Conservation (phyloP, 257 asterid species). For the Petrea volubilis region DNA sequence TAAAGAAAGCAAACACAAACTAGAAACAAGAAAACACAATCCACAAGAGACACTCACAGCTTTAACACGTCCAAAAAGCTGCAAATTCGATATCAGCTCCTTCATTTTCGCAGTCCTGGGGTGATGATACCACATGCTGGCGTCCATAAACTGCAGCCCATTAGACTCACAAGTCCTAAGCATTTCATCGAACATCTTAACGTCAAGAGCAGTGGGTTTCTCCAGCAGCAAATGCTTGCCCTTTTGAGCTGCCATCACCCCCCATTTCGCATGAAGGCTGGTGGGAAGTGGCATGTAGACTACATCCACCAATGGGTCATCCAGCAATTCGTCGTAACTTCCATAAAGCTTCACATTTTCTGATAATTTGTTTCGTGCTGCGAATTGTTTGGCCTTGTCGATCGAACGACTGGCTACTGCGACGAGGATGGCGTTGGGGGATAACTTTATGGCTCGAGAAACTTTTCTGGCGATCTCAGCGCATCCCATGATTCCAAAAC, state of each 20-base stretch:
- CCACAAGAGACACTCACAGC: constrained; percentile 40
- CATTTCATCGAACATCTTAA: constrained; percentile 53
- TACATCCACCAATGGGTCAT: constrained; percentile 70
- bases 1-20: background rate
- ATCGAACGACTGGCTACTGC: constrained; percentile 78
- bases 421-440: constrained; percentile 56
- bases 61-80: constrained; percentile 55
- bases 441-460: constrained; percentile 56
- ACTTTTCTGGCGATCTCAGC: constrained; percentile 77
- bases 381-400: constrained; percentile 58
- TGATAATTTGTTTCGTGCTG: constrained; percentile 44
- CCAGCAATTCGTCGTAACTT: constrained; percentile 56
- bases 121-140: constrained; percentile 91
- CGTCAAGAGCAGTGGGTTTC: constrained; percentile 76
- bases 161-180: constrained; percentile 48
- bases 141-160: constrained; percentile 89
- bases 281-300: constrained; percentile 87
- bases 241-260: constrained; percentile 59
- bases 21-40: background rate
- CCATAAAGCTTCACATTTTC: constrained; percentile 54
- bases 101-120: constrained; percentile 73
- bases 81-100: constrained; percentile 44
- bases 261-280: constrained; percentile 70
- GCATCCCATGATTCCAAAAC: constrained; percentile 81
- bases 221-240: constrained; percentile 76